A percentile compares a stretch with the other conserved stretches of the same genome.
Conservation (phyloP, 345 rosid species). For the Hevea brasiliensis region DNA sequence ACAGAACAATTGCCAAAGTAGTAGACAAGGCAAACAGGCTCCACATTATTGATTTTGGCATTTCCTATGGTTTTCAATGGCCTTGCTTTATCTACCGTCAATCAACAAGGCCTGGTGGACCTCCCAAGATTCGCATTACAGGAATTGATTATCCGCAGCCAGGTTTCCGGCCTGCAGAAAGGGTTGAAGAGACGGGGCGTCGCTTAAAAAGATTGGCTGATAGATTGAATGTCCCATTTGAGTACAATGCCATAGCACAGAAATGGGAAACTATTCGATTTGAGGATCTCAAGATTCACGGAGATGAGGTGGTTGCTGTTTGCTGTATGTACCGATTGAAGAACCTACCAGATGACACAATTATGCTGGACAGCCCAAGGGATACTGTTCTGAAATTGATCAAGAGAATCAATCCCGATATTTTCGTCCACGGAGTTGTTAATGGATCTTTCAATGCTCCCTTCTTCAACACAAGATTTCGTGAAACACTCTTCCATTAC, state of each 20-base stretch:
- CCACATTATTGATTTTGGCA: slow-evolving; percentile 64
- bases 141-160: slow-evolving; percentile 59
- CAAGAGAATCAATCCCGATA: slow-evolving; percentile 45
- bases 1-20: slow-evolving; percentile 41
- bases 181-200: slow-evolving; percentile 54
- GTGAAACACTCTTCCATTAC: slow-evolving; percentile 56
- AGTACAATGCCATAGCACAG: slow-evolving; percentile 56
- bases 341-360: slow-evolving; percentile 57
- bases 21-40: slow-evolving; percentile 44
- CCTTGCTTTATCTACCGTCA: slow-evolving; percentile 53
- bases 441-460: slow-evolving; percentile 51
- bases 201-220: slow-evolving; percentile 48
- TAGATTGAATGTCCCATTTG: slow-evolving; percentile 50
- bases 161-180: slow-evolving; percentile 51
- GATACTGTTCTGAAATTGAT: slow-evolving; percentile 44
- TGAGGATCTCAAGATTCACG: slow-evolving; percentile 52
- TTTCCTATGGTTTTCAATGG: slow-evolving; percentile 65
- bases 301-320: slow-evolving; percentile 49
- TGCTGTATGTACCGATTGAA: slow-evolving; percentile 40
- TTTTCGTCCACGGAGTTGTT: slow-evolving; percentile 43
- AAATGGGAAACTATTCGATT: slow-evolving; percentile 55
- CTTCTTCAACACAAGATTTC: slow-evolving; percentile 52
- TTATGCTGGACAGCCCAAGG: slow-evolving; percentile 43
- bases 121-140: slow-evolving; percentile 52
- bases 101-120: slow-evolving; percentile 49